Evolutionary conservation across 495 filamentous ascomycete genomes (phyloP), one percentile per base, ranked within the genome.

Genomic region (Amphirosellinia nigrospora): DNA sequence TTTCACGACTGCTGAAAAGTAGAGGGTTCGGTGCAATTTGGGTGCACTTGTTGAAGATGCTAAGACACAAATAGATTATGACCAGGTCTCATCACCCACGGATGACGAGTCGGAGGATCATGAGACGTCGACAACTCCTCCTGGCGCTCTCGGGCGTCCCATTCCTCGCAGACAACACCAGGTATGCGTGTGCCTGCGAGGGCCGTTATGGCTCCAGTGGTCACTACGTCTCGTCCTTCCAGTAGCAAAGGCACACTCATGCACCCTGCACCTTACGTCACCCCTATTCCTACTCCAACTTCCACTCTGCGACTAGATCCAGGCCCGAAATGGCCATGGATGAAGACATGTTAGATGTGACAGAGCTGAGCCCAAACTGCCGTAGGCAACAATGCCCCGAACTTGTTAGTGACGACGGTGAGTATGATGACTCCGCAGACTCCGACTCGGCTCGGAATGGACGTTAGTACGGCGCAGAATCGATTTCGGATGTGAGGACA

Each of bases 401-500:
- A 50, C 82, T 97, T 64, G 92, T 97, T 71, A 94, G 92, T 80
- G 94, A 97, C 78, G 91, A 94, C 76, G 91, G 89, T 64, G 90
- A 92, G 73, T 92, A 94, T 73, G 90, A 89, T 69, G 88, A 89
- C 62, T 85, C 82, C 2, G 83, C 81, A 39, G 81, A 80, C 19
- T 84, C 83, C 2, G 76, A 78, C 34, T 79, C 81, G 75, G 73
- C 11, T 84, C 82, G 8, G 84, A 85, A 74, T 75, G 46, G 80
- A 81, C 52, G 83, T 83, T 36, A 81, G 68, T 32, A 75, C 79
- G 80, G 81, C 13, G 74, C 78, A 23, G 78, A 80, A 60, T 82
- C 82, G 0, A 82, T 81, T 4, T 83, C 83, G 5, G 83, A 86
- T 70, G 81, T 86, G 8, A 83, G 68, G 84, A 86, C 53, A 82